phyloP scores from a whole-genome alignment of 306 rosid species.

The Phaseolus lunatus region DNA sequence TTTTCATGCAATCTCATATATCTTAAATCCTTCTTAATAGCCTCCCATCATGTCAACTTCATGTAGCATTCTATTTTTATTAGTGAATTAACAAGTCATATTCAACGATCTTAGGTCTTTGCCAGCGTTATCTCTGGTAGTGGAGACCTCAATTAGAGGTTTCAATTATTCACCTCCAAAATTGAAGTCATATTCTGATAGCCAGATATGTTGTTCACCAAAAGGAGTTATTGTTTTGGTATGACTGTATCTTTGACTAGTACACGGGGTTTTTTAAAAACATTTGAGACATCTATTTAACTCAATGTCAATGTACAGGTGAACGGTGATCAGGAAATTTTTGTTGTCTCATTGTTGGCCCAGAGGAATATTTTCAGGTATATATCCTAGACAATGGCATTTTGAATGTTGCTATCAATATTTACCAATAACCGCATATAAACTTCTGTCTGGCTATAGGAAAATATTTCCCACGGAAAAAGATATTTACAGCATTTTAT shows the following conservation, averaged over 20 bases:
- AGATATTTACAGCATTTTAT: constrained; percentile 16
- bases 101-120: constrained; percentile 64
- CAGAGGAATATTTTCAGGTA: constrained; percentile 75
- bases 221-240: constrained; percentile 85
- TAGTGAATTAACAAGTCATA: neutral
- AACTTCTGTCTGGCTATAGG: constrained; percentile 2
- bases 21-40: constrained; percentile 15
- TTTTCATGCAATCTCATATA: neutral
- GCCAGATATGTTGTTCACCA: constrained; percentile 68
- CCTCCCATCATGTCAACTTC: constrained; percentile 6
- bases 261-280: constrained; percentile 8
- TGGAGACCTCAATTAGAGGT: constrained; percentile 76
- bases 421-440: neutral
- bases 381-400: constrained; percentile 20
- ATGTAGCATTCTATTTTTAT: neutral
- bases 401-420: constrained; percentile 13
- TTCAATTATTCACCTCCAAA: constrained; percentile 68
- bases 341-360: constrained; percentile 62
- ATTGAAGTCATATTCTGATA: constrained; percentile 56
- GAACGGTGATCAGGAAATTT: constrained; percentile 80
- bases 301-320: constrained; percentile 58
- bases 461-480: neutral
- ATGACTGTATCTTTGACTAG: constrained; percentile 39
- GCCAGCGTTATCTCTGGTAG: constrained; percentile 70
- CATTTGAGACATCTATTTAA: constrained; percentile 14